phyloP scores from a whole-genome alignment of 176 grass and related monocot species.

The Zoysia pacifica region DNA sequence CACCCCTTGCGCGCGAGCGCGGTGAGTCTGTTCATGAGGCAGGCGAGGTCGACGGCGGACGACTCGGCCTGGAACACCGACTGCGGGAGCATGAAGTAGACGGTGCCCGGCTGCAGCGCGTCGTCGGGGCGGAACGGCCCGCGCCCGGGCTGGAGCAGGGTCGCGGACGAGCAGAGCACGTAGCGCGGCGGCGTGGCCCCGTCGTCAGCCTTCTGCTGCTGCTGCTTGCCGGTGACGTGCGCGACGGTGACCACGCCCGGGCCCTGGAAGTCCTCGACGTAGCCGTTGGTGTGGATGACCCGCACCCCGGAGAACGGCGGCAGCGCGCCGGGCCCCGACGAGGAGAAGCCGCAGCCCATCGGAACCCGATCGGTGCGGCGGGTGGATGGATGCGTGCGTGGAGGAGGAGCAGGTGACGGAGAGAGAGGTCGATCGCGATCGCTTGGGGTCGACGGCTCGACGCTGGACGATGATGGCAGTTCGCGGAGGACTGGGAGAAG shows the following conservation, averaged over 20 bases:
- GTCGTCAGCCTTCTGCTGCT: no score
- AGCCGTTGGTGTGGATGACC: conserved; percentile 96
- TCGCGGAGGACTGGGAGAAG: no score
- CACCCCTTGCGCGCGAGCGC: conserved; percentile 54
- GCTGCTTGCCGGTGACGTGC: conserved; percentile 36
- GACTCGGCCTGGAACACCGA: conserved; percentile 74
- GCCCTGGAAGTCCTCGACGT: conserved; percentile 79
- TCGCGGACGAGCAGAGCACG: conserved; percentile 72
- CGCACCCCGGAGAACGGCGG: conserved; percentile 61
- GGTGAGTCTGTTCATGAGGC: conserved; percentile 81
- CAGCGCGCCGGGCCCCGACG: not conserved
- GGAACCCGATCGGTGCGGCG: no score
- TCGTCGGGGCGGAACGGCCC: conserved; percentile 64
- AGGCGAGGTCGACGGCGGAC: conserved; percentile 81
- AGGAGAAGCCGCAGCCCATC: conserved; percentile 62
- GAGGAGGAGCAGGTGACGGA: no score
- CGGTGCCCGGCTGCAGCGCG: conserved; percentile 64
- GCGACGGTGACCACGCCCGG: conserved; percentile 59
- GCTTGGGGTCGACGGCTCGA: no score
- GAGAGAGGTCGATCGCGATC: no score
- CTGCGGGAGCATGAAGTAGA: conserved; percentile 91
- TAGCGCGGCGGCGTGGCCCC: conserved; percentile 21
- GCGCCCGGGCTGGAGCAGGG: conserved; percentile 64
- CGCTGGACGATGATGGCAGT: no score
- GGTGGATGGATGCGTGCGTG: no score